Evolutionary conservation across 2,329 filamentous ascomycete species (phyloP), one percentile per base, ranked within the genome.

Genomic region (Pseudogymnoascus sp.): DNA sequence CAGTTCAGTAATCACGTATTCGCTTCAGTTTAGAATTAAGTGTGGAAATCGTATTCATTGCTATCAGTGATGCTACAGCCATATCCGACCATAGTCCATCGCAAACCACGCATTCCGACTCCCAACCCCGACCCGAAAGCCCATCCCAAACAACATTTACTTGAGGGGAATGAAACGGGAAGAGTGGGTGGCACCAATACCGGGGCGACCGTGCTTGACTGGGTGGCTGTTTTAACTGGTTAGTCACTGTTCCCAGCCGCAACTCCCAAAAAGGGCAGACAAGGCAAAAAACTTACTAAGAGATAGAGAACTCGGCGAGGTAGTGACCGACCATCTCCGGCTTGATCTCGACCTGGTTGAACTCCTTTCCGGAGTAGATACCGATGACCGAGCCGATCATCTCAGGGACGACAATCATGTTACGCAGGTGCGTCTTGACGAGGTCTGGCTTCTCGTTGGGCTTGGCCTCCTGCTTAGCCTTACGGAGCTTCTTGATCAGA

Each of bases 261-360:
- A 16, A 36, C 14, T 8, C 14, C 21, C 12, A 5, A 11, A 3
- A 31, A 91, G 16, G 16, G 16, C 16, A 16, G 16, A 16, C 16
- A 16, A 16, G 16, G 16, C 16, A 16, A 5, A 11, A 3, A 31
- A 18, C 91, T 75, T 90, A 96, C 91, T 99, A 99, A 84, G 93
- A 95, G 85, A 99, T 99, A 73, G 93, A 97, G 88, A 99, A 99
- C 84, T 99, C 95, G 77, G 86, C 95, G 72, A 99, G 86, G 87
- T 97, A 97, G 86, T 97, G 93, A 80, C 95, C 95, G 81, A 99
- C 95, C 95, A 99, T 99, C 87, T 99, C 95, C 75, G 95, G 95
- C 89, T 97, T 97, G 85, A 99, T 95, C 83, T 99, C 95, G 75
- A 99, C 93, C 87, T 97, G 93, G 89, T 99, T 99, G 90, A 99